Conservation (phyloP, 257 asterid genomes). For the Solanum arcanum region DNA sequence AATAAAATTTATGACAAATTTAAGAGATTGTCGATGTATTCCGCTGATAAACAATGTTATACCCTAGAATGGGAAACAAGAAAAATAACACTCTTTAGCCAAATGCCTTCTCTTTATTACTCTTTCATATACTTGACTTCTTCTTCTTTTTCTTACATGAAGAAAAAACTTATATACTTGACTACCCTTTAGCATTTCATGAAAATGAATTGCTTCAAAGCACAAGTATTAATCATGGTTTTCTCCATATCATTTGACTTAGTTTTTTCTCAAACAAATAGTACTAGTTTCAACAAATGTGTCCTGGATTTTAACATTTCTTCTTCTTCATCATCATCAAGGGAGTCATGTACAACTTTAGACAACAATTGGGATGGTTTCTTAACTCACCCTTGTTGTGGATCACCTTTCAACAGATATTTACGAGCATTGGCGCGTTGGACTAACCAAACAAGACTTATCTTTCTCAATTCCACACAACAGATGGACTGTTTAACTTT, state of each 20-base stretch:
- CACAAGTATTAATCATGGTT: neutral
- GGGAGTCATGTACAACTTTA: constrained; percentile 2
- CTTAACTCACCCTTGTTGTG: constrained; percentile 22
- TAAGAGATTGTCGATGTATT: neutral
- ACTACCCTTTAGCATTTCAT: neutral
- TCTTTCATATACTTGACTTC: neutral
- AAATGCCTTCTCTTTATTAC: neutral
- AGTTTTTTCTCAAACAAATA: neutral
- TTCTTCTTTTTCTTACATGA: neutral
- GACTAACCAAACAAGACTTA: constrained; percentile 30
- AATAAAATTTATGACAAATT: neutral
- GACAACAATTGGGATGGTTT: constrained; percentile 47
- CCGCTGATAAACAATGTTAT: neutral
- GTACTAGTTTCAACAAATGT: constrained; percentile 19
- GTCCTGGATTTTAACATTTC: constrained; percentile 14
- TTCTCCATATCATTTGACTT: neutral
- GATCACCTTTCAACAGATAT: constrained; percentile 16
- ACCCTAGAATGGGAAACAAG: neutral
- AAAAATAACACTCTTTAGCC: neutral
- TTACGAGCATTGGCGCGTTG: constrained; percentile 30
- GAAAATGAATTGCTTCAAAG: constrained; percentile 13
- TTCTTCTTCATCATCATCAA: constrained; percentile 14
- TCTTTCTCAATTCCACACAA: constrained; percentile 33
- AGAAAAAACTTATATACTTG: neutral
- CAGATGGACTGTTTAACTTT: constrained; percentile 24